Conservation (phyloP, 768 basidiomycete genomes). For the Boletus reticuloceps region DNA sequence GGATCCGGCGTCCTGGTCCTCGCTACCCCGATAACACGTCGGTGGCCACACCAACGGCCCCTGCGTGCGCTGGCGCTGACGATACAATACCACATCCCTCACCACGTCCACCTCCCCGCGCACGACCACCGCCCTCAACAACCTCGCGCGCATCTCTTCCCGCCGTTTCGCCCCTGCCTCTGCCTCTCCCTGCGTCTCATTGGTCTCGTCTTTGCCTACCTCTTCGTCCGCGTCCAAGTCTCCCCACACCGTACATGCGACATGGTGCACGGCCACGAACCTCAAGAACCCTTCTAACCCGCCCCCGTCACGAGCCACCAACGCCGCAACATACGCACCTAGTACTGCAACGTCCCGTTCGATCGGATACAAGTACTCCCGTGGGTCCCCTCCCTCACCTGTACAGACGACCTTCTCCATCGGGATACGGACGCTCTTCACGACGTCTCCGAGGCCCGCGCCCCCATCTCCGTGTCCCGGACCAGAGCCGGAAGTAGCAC, state of each 20-base stretch:
- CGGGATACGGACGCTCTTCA: conserved; percentile 56
- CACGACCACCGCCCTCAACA: conserved; percentile 50
- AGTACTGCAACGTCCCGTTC: conserved; percentile 64
- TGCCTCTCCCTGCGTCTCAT: conserved; percentile 1
- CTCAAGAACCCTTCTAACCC: conserved; percentile 56
- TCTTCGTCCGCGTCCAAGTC: conserved; percentile 41
- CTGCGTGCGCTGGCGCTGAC: conserved; percentile 45
- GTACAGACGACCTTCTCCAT: conserved; percentile 47
- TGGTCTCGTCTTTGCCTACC: conserved; percentile 1
- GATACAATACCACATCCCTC: conserved; percentile 56
- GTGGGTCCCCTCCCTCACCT: conserved; percentile 33
- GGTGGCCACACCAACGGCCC: conserved; percentile 46
- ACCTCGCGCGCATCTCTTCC: conserved; percentile 32
- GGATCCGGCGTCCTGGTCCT: neutral
- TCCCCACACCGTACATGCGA: conserved; percentile 73
- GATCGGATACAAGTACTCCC: conserved; percentile 68
- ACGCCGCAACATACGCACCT: conserved; percentile 57
- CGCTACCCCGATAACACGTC: conserved; percentile 42
- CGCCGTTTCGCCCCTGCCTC: conserved; percentile 31
- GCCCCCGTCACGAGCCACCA: conserved; percentile 30
- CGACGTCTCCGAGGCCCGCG: conserved; percentile 9
- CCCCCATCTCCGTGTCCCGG: neutral
- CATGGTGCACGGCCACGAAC: conserved; percentile 73
- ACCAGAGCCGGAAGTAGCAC: neutral
- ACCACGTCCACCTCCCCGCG: conserved; percentile 50